phyloP scores from a whole-genome alignment of 2,329 filamentous ascomycete genomes.

The Hansfordia pulvinata region DNA sequence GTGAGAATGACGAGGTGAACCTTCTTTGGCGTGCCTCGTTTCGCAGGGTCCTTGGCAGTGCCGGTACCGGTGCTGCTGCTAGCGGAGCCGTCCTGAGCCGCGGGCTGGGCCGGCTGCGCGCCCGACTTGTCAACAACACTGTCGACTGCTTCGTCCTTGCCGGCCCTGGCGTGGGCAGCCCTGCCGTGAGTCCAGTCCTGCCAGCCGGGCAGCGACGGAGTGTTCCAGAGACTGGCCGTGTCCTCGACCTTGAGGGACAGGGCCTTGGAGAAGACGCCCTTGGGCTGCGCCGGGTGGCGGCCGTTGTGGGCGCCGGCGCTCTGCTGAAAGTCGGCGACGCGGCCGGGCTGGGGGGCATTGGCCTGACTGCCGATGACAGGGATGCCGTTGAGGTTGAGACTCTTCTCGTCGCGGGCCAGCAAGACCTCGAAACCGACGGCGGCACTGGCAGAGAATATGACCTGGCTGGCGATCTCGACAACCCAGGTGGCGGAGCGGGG shows the following conservation, averaged over 20 bases:
- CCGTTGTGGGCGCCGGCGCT: slow-evolving; percentile 41
- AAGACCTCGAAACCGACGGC: slow-evolving; percentile 80
- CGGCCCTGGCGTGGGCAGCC: slow-evolving; percentile 12
- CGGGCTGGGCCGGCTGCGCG: slow-evolving; percentile 10
- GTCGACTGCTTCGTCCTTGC: slow-evolving; percentile 9
- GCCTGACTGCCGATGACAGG: slow-evolving; percentile 29
- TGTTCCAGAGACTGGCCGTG: slow-evolving; percentile 84
- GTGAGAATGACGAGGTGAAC: slow-evolving; percentile 87
- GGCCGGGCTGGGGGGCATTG: slow-evolving; percentile 50
- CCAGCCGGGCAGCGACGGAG: slow-evolving; percentile 64
- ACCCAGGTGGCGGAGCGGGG: slow-evolving; percentile 50
- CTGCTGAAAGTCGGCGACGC: slow-evolving; percentile 64
- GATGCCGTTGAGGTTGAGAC: slow-evolving; percentile 48
- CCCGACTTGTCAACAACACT: too few species aligned
- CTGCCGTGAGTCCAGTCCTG: slow-evolving; percentile 24
- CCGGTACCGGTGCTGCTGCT: slow-evolving; percentile 3
- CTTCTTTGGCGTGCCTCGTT: slow-evolving; percentile 49
- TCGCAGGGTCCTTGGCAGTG: slow-evolving; percentile 7
- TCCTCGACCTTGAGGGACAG: slow-evolving; percentile 72
- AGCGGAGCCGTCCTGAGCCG: slow-evolving; percentile 9
- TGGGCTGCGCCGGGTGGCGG: slow-evolving; percentile 47
- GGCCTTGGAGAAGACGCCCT: slow-evolving; percentile 75
- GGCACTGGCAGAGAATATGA: slow-evolving; percentile 83
- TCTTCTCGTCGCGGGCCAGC: slow-evolving; percentile 75
- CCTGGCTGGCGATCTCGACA: slow-evolving; percentile 81